phyloP scores from a whole-genome alignment of 1,284 basidiomycete genomes.

The Omphalotus olearius region DNA sequence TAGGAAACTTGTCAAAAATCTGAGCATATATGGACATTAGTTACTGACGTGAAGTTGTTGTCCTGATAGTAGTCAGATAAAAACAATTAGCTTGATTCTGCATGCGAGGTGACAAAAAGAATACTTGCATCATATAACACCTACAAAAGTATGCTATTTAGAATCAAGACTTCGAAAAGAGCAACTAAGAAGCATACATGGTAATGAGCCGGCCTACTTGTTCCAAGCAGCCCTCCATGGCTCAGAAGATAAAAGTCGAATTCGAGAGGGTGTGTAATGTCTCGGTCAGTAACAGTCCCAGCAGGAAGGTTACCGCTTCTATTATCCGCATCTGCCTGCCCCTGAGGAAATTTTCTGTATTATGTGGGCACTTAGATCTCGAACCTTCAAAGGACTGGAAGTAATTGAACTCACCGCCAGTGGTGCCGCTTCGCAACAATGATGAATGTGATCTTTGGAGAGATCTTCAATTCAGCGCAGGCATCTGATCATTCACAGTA shows the following conservation, averaged over 20 bases:
- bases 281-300: constrained; percentile 65
- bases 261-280: constrained; percentile 61
- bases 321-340: constrained; percentile 37
- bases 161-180: background rate
- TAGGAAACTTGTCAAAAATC: background rate
- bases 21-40: background rate
- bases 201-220: constrained; percentile 38
- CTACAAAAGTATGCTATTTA: background rate
- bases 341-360: constrained; percentile 47
- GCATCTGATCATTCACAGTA: constrained; percentile 30
- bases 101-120: background rate
- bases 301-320: constrained; percentile 63
- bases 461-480: constrained; percentile 37
- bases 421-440: constrained; percentile 53
- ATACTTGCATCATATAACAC: constrained; percentile 35
- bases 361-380: constrained; percentile 15
- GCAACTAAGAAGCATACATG: constrained; percentile 23
- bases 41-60: constrained; percentile 35
- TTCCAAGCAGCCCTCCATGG: constrained; percentile 54
- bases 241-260: constrained; percentile 67
- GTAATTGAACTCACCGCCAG: constrained; percentile 25
- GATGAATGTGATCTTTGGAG: constrained; percentile 52
- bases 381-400: background rate
- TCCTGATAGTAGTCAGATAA: constrained; percentile 35
- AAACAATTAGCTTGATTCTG: constrained; percentile 15